Percentiles rank a stretch among this genome's conserved stretches.
These are phyloP conservation scores for Mycena haematopus DNA, from an alignment of 768 basidiomycete species.

Conservation along the genomic window DNA sequence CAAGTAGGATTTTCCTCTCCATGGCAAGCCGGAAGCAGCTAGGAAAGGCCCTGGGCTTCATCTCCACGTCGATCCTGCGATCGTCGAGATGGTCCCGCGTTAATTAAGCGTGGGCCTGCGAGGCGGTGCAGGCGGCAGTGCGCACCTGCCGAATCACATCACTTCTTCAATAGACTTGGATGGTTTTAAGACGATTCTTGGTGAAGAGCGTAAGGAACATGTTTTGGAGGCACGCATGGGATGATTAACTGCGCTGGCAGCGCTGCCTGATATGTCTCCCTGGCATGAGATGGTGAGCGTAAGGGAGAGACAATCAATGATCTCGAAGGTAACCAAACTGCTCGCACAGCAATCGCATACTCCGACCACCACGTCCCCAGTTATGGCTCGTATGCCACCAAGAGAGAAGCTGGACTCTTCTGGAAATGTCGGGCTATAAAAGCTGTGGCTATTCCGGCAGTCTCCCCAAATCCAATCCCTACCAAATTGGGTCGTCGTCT, in stretches of 20 bases:
- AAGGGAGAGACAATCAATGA: constrained; percentile 5
- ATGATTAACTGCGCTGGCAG: neutral
- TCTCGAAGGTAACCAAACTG: neutral
- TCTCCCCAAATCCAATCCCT: constrained; percentile 7
- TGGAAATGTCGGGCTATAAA: constrained; percentile 11
- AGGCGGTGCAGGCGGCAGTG: neutral
- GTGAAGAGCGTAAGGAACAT: constrained; percentile 2
- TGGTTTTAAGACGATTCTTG: too few species aligned
- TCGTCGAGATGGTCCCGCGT: neutral
- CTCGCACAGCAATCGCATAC: constrained; percentile 2
- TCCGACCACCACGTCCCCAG: neutral
- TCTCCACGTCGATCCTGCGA: neutral
- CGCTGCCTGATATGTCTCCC: neutral
- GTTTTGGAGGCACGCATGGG: neutral
- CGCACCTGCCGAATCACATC: too few species aligned
- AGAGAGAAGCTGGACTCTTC: neutral
- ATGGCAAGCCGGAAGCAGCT: neutral
- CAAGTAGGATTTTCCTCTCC: too few species aligned
- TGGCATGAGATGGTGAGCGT: neutral
- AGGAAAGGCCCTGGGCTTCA: neutral
- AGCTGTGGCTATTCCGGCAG: neutral
- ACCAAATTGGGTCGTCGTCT: neutral
- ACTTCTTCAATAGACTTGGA: neutral
- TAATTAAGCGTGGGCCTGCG: constrained; percentile 8
- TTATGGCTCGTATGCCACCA: constrained; percentile 1